Conservation (phyloP, 805 yeast genomes). For the Myxozyma geophila region DNA sequence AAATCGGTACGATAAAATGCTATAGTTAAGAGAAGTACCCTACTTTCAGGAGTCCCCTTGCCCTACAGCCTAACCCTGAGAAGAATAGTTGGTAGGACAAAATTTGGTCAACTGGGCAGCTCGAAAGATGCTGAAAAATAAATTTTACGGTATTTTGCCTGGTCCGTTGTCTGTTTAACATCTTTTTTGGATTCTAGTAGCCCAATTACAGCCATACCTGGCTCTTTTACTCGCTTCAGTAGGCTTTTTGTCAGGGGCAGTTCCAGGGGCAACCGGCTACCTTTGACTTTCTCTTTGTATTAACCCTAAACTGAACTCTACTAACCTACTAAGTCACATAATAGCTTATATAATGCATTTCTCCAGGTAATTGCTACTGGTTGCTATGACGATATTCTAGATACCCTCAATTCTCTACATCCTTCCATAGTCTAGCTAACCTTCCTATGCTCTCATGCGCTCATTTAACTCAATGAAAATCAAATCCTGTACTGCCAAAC, state of each 20-base stretch:
- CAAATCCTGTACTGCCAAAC: no score
- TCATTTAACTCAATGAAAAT: no score
- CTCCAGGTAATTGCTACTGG: neutral
- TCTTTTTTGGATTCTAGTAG: no score
- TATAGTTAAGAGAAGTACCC: slow-evolving; percentile 8
- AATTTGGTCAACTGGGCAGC: no score
- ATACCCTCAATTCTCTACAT: no score
- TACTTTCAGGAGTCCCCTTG: slow-evolving; percentile 23
- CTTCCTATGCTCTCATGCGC: no score
- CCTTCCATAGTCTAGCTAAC: no score
- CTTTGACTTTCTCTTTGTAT: slow-evolving; percentile 7
- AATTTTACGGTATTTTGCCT: no score
- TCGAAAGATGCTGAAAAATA: no score
- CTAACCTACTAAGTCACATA: neutral
- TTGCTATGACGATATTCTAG: neutral
- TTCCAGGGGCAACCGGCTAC: slow-evolving; percentile 17
- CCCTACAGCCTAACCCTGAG: slow-evolving; percentile 6
- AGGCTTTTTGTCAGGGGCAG: slow-evolving; percentile 7
- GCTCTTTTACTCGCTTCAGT: neutral
- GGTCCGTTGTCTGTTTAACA: no score
- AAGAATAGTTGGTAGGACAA: no score
- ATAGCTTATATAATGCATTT: neutral
- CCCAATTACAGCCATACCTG: no score
- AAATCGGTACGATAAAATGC: neutral
- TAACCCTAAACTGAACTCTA: neutral